Evolutionary conservation across 257 asterid species (phyloP), one percentile per base, ranked within the genome.

Genomic region (Solanum paucissectum): DNA sequence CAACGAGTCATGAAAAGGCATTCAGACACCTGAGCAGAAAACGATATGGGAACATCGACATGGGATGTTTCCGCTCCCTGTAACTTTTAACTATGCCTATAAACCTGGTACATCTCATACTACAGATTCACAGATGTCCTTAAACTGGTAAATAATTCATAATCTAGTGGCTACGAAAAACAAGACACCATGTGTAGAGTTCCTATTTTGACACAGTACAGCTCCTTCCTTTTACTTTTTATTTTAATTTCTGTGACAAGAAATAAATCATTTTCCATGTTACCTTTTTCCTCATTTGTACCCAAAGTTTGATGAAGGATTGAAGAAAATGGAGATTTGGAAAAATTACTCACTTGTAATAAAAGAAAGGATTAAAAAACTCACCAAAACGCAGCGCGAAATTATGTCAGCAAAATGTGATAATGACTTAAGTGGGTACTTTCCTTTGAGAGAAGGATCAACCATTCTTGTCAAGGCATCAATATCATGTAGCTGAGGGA

Each of bases 341-440:
- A 44, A 5, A 27, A 44, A 25, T 27, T 9, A 77, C 8, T 42
- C 4, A 8, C 36, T 40, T 5, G 37, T n/a, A 77, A n/a, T n/a
- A 40, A 40, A 77, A 40, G 44, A 82, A 52, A 64, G 3, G 83
- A 49, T 72, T 13, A 66, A 69, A 29, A 62, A 55, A 90, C 94
- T 91, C 81, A 96, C 99, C 97, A 90, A 94, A 82, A 97, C 98
- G 29, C 99, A 97, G n/a, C 99, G 97, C 12, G 97, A 94, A 72
- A 97, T 97, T 72, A 97, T 95, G 94, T 97, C 99, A 3, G 99
- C 97, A 89, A 97, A 97, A 90, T 93, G 95, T n/a, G 99, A 97
- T 40, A 97, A 89, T 9, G 99, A 97, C 87, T 97, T 97, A 16
- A 91, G 93, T 5, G 96, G 98, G 90, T 95, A 97, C 52, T 89